Evolutionary conservation across 768 basidiomycete species (phyloP).

Genomic region (Tulasnella sp.): DNA sequence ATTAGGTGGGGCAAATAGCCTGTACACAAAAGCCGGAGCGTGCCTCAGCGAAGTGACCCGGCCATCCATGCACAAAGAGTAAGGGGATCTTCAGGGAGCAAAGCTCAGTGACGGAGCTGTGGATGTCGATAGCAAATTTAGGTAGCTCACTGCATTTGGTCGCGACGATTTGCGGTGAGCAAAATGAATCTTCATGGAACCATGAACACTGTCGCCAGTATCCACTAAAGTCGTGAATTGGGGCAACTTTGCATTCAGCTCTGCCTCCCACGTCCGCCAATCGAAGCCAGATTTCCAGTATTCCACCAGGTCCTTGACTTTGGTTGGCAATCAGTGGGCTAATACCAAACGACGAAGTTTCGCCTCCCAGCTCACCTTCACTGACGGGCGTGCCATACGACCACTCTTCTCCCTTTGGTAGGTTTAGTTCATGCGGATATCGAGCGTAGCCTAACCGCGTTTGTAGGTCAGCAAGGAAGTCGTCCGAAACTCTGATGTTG

Average conservation of each 20-base stretch:
- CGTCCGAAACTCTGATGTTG: constrained; percentile 9
- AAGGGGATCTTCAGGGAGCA: background rate
- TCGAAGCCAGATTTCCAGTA: constrained; percentile 11
- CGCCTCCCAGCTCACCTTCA: background rate
- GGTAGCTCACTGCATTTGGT: background rate
- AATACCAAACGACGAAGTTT: background rate
- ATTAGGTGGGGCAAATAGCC: background rate
- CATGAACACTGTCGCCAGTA: constrained; percentile 1
- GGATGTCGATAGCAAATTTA: too few species aligned
- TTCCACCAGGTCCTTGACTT: constrained; percentile 10
- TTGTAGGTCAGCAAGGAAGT: constrained; percentile 3
- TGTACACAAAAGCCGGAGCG: background rate
- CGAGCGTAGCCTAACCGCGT: background rate
- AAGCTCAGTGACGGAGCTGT: too few species aligned
- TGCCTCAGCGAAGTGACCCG: constrained; percentile 14
- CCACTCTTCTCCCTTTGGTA: constrained; percentile 7
- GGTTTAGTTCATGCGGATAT: constrained; percentile 10
- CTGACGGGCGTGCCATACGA: constrained; percentile 13
- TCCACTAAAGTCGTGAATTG: constrained; percentile 6
- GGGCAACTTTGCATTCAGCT: constrained; percentile 9
- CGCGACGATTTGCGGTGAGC: constrained; percentile 6
- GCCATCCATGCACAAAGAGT: constrained; percentile 12
- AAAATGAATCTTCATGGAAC: constrained; percentile 2
- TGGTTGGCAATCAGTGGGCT: background rate
- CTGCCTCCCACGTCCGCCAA: constrained; percentile 2